These are phyloP conservation scores for Phytopythium boreale DNA, from an alignment of 352 stramenopile genomes.

Conservation along the genomic window DNA sequence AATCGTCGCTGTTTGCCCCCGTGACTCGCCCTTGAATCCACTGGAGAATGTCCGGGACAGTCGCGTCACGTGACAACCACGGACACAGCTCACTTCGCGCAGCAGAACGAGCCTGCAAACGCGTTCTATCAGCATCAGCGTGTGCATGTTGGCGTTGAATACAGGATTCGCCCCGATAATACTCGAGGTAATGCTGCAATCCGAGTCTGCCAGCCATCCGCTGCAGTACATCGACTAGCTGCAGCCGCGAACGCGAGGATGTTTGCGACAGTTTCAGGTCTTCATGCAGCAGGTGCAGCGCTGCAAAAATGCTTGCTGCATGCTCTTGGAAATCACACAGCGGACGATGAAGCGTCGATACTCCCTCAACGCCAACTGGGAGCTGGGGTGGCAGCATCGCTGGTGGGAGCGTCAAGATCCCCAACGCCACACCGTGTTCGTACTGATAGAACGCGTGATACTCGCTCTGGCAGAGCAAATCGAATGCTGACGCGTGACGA, in stretches of 20 bases:
- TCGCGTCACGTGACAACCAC: background rate
- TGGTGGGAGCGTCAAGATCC: slow-evolving; percentile 26
- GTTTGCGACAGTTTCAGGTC: slow-evolving; percentile 55
- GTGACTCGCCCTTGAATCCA: slow-evolving; percentile 39
- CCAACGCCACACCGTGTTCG: slow-evolving; percentile 38
- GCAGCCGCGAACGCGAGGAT: slow-evolving; percentile 23
- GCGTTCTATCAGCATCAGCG: background rate
- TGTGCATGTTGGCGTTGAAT: background rate
- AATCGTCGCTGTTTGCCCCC: background rate
- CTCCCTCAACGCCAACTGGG: background rate
- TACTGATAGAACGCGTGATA: slow-evolving; percentile 47
- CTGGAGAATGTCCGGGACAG: slow-evolving; percentile 43
- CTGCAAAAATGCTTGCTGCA: slow-evolving; percentile 29
- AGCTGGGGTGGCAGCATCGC: background rate
- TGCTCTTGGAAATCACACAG: background rate
- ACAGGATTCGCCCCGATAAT: slow-evolving; percentile 45
- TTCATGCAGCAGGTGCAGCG: slow-evolving; percentile 69
- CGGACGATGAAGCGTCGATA: background rate
- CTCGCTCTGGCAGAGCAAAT: slow-evolving; percentile 33
- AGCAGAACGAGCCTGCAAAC: background rate
- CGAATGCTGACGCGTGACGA: slow-evolving; percentile 24
- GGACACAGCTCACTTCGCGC: background rate
- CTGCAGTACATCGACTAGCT: slow-evolving; percentile 34
- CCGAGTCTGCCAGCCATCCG: slow-evolving; percentile 28
- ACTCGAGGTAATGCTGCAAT: slow-evolving; percentile 32